Percentiles rank a stretch among this genome's conserved stretches.
phyloP scores from a whole-genome alignment of 148 eudicot species.

The Rhododendron williamsianum region DNA sequence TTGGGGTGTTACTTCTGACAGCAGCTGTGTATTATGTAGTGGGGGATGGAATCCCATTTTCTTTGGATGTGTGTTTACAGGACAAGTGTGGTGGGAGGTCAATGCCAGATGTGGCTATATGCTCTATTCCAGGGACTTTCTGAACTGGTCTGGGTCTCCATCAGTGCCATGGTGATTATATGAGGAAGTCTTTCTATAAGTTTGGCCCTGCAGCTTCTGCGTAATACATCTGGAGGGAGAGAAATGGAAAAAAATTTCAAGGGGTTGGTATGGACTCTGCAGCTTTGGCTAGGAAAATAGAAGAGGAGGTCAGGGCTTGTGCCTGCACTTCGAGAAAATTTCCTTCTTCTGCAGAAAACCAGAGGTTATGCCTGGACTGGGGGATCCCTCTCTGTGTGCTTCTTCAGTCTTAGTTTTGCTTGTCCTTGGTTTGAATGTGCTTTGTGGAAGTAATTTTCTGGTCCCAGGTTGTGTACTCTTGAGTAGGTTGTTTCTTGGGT shows the following conservation, averaged over 20 bases:
- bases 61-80: no score
- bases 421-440: background rate
- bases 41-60: no score
- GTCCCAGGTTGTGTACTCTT: background rate
- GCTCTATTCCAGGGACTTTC: no score
- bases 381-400: background rate
- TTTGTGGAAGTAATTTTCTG: background rate
- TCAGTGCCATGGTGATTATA: no score
- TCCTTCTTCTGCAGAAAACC: background rate
- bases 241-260: background rate
- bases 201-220: background rate
- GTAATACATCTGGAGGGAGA: background rate
- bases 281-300: background rate
- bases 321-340: background rate
- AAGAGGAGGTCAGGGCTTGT: background rate
- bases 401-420: background rate
- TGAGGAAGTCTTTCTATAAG: background rate
- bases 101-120: no score
- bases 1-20: no score
- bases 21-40: no score
- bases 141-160: no score
- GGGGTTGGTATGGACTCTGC: background rate
- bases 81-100: no score
- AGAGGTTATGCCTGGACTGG: background rate
- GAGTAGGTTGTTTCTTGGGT: background rate